Base-by-base conservation (phyloP, 2,329 filamentous ascomycete species). In the Canariomyces notabilis region DNA sequence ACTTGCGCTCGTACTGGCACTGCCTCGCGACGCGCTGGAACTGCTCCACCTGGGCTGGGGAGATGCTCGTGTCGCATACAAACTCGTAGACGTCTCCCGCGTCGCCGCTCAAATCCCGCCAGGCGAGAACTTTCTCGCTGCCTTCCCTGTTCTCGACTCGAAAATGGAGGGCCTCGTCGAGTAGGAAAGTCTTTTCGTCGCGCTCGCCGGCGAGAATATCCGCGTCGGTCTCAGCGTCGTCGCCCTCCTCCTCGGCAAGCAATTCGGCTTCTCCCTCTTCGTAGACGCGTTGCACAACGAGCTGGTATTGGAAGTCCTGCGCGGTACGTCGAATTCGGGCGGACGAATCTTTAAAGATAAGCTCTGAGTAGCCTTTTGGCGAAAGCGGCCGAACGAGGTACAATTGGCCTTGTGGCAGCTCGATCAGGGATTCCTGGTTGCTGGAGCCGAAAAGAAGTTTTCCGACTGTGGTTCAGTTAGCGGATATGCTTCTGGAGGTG, bases 1-100 rank as follows among this genome's bases (percentile, higher is more conserved):
- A 94, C 67, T 95, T 97, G 61, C 91, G 81, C 71, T 98, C 93
- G 84, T 94, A 98, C 67, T 98, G 93, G 65, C 93, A 96, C 78
- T 96, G 84, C 48, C 87, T 79, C 6, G 93, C 87, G 43, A 89
- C 83, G 44, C 85, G 75, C 61, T 91, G 82, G 64, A 98, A 97
- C 14, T 84, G 80, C 37, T 83, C 76, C 19, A 93, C 84, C 57
- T 90, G 85, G 38, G 81, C 76, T 2, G 81, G 71, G 21, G 82
- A 73, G 34, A 86, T 79, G 11, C 83, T 82, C 32, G 74, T 66
- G 68, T 97, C 93, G 71, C 90, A 97, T 54, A 98, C 87, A 63
- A 97, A 98, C 66, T 98, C 91, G 76, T 88, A 98, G n/a, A 97
- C 77, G 67, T 98, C 93, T 44, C 89, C 91, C 23, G 81, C 77